Conservation (phyloP, 1,139 yeast genomes). For the Sugiyamaella pinicola region DNA sequence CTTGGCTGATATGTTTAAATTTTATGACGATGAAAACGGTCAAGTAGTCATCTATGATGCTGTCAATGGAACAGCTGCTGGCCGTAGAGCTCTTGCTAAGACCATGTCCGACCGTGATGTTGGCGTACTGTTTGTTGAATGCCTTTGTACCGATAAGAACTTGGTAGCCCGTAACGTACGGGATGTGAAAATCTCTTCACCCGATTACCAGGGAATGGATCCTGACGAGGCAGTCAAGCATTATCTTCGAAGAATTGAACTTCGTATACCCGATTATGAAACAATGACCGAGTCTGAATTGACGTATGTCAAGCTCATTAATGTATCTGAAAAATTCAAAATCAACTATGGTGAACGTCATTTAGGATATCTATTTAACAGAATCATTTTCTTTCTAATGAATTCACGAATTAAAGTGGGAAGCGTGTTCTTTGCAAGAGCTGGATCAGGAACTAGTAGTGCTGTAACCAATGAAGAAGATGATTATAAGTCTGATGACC, state of each 20-base stretch:
- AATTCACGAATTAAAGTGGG: slow-evolving; percentile 84
- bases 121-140: slow-evolving; percentile 84
- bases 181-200: slow-evolving; percentile 79
- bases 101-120: slow-evolving; percentile 60
- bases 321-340: slow-evolving; percentile 85
- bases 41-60: slow-evolving; percentile 98
- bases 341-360: slow-evolving; percentile 66
- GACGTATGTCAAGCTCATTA: slow-evolving; percentile 77
- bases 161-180: slow-evolving; percentile 75
- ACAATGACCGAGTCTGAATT: slow-evolving; percentile 55
- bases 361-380: slow-evolving; percentile 84
- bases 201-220: slow-evolving; percentile 82
- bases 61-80: slow-evolving; percentile 75
- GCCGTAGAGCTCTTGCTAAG: slow-evolving; percentile 60
- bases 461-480: slow-evolving; percentile 33
- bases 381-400: slow-evolving; percentile 87
- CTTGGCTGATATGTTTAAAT: slow-evolving; percentile 65
- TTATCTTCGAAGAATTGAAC: slow-evolving; percentile 50
- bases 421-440: slow-evolving; percentile 81
- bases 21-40: slow-evolving; percentile 74
- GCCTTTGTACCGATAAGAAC: slow-evolving; percentile 72
- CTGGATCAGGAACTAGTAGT: slow-evolving; percentile 37
- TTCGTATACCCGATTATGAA: slow-evolving; percentile 50
- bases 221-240: slow-evolving; percentile 46
- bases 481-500: slow-evolving; percentile 43